A percentile compares a stretch with the other conserved stretches of the same genome.
Conservation (phyloP, 805 yeast species). For the Monosporozyma unispora region DNA sequence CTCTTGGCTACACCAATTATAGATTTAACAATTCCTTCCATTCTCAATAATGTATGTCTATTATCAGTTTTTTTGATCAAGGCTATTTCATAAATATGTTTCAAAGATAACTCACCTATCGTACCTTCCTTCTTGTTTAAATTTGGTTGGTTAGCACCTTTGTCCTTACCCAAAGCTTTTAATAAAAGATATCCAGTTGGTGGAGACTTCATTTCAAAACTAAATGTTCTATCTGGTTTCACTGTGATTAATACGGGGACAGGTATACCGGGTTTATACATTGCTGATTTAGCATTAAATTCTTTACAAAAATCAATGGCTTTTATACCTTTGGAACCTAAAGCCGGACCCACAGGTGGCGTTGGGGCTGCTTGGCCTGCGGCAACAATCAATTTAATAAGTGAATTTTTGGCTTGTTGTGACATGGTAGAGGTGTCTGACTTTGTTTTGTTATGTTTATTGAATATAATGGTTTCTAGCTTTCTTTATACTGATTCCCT, state of each 20-base stretch:
- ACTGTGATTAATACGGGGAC: constrained; percentile 79
- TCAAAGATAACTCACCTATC: constrained; percentile 65
- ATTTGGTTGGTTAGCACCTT: constrained; percentile 63
- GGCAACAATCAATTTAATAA: constrained; percentile 85
- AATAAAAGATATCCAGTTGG: constrained; percentile 80
- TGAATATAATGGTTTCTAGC: background rate
- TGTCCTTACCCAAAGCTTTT: constrained; percentile 60
- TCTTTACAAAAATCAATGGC: constrained; percentile 98
- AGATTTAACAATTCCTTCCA: constrained; percentile 72
- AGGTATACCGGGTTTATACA: constrained; percentile 77
- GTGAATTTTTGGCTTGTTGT: constrained; percentile 44
- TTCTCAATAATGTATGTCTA: constrained; percentile 57
- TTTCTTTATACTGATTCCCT: background rate
- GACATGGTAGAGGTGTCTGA: constrained; percentile 21
- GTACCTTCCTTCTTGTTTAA: constrained; percentile 16
- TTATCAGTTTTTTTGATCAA: constrained; percentile 84
- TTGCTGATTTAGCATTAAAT: constrained; percentile 93
- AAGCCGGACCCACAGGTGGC: constrained; percentile 98
- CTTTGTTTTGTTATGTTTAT: too few relatives aligned
- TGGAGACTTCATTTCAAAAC: constrained; percentile 82
- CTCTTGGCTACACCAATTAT: constrained; percentile 83
- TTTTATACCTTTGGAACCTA: constrained; percentile 97
- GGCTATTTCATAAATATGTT: constrained; percentile 92
- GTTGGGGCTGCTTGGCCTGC: constrained; percentile 98
- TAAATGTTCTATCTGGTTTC: constrained; percentile 84